These are phyloP conservation scores for Vanilla planifolia DNA, from an alignment of 106 monocot species.

Conservation along the genomic window DNA sequence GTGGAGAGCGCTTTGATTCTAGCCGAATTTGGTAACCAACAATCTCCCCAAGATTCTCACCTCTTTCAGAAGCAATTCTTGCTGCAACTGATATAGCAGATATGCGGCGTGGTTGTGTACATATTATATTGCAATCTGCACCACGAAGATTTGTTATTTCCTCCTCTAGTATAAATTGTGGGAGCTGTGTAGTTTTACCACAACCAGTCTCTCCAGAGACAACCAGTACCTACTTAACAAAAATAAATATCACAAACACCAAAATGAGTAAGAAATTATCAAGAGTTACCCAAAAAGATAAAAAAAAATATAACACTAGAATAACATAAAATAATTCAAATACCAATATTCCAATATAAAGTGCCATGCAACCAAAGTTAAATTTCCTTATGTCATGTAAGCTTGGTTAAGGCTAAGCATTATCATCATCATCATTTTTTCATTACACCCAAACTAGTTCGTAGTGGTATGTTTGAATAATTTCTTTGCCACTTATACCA, in stretches of 20 bases:
- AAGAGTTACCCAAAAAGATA: background rate
- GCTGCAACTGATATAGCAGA: constrained; percentile 97
- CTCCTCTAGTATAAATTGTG: constrained; percentile 93
- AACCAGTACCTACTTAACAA: constrained; percentile 60
- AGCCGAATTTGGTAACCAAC: constrained; percentile 95
- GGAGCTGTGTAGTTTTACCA: constrained; percentile 98
- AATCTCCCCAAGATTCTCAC: constrained; percentile 84
- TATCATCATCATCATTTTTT: too few species aligned
- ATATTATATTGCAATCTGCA: constrained; percentile 90
- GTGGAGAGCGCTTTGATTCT: constrained; percentile 70
- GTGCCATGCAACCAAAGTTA: too few species aligned
- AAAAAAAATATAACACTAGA: background rate
- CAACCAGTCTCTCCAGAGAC: constrained; percentile 99
- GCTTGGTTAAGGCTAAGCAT: too few species aligned
- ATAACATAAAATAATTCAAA: background rate
- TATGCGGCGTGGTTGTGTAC: constrained; percentile 97
- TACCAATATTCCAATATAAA: too few species aligned
- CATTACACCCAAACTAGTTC: too few species aligned
- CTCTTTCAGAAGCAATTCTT: constrained; percentile 92
- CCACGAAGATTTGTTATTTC: constrained; percentile 77
- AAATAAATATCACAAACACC: background rate
- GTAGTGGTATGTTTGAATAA: too few species aligned
- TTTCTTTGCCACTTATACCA: too few species aligned
- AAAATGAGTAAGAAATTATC: constrained; percentile 6
- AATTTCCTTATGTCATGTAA: too few species aligned